Evolutionary conservation across 768 basidiomycete genomes (phyloP).

Genomic region (Punctularia strigosozonata): DNA sequence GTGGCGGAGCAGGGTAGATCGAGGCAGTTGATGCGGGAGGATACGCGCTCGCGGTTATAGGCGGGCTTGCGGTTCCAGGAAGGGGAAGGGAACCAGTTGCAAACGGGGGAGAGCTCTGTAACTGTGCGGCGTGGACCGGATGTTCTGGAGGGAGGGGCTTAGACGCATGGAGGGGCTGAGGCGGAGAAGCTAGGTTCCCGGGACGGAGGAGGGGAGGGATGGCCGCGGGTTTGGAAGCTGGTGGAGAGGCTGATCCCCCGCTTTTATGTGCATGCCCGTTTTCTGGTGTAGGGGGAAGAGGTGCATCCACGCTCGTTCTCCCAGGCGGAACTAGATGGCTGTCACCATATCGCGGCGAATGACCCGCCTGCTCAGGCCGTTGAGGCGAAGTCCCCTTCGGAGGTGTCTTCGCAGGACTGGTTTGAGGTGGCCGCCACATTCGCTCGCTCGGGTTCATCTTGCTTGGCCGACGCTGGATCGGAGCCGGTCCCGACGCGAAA

Average conservation of each 20-base stretch:
- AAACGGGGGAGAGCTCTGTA: not conserved
- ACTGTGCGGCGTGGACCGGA: constrained; percentile 5
- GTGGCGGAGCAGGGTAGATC: no score
- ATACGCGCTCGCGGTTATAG: no score
- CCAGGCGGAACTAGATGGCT: not conserved
- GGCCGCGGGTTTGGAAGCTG: no score
- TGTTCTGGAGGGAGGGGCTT: constrained; percentile 1
- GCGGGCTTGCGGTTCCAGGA: no score
- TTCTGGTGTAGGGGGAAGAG: constrained; percentile 3
- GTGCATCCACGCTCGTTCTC: not conserved
- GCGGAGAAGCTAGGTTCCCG: not conserved
- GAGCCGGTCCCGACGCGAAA: constrained; percentile 60
- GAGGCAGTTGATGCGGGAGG: no score
- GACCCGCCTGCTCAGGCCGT: not conserved
- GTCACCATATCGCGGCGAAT: not conserved
- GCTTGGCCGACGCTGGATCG: constrained; percentile 17
- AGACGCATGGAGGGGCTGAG: not conserved
- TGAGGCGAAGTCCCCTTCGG: constrained; percentile 4
- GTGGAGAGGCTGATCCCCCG: not conserved
- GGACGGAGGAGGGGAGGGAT: not conserved
- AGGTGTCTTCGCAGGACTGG: not conserved
- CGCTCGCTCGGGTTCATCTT: constrained; percentile 17
- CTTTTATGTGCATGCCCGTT: not conserved
- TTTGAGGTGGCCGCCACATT: constrained; percentile 10
- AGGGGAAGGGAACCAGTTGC: no score